A percentile compares a stretch with the other conserved stretches of the same genome.
Conservation (phyloP, 805 yeast genomes). For the Yarrowia yakushimensis region DNA sequence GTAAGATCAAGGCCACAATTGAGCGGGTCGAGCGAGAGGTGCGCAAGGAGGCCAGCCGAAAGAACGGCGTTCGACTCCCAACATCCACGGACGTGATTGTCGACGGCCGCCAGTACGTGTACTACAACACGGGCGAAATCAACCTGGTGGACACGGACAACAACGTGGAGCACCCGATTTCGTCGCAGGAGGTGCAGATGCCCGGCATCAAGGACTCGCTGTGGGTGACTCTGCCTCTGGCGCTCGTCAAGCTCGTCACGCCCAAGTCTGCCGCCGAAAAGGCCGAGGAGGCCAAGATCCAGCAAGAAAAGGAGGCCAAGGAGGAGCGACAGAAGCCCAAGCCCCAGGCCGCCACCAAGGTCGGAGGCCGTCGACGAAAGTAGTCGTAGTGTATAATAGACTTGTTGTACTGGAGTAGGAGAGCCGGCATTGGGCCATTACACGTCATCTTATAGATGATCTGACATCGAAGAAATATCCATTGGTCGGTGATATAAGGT, state of each 20-base stretch:
- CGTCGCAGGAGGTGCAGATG: constrained; percentile 33
- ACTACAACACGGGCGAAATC: constrained; percentile 34
- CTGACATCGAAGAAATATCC: too few relatives aligned
- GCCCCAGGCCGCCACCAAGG: constrained; percentile 29
- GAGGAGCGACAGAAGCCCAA: constrained; percentile 26
- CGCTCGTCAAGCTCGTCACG: constrained; percentile 28
- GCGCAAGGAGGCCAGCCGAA: constrained; percentile 23
- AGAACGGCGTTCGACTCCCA: constrained; percentile 21
- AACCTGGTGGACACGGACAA: constrained; percentile 32
- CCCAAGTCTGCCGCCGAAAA: constrained; percentile 27
- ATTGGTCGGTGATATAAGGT: too few relatives aligned
- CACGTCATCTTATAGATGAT: too few relatives aligned
- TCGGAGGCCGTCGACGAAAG: constrained; percentile 29
- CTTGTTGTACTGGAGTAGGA: too few relatives aligned
- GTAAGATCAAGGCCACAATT: constrained; percentile 24
- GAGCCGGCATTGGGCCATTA: too few relatives aligned
- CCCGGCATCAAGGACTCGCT: constrained; percentile 39
- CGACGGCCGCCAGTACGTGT: constrained; percentile 23
- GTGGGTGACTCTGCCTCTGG: constrained; percentile 32
- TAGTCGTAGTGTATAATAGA: background rate
- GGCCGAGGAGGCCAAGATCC: background rate
- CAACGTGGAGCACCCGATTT: constrained; percentile 36
- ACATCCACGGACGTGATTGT: constrained; percentile 15
- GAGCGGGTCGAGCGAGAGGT: constrained; percentile 23
- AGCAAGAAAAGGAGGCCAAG: background rate